Base-by-base conservation (phyloP, 129 eudicot species). In the Escallonia rubra region DNA sequence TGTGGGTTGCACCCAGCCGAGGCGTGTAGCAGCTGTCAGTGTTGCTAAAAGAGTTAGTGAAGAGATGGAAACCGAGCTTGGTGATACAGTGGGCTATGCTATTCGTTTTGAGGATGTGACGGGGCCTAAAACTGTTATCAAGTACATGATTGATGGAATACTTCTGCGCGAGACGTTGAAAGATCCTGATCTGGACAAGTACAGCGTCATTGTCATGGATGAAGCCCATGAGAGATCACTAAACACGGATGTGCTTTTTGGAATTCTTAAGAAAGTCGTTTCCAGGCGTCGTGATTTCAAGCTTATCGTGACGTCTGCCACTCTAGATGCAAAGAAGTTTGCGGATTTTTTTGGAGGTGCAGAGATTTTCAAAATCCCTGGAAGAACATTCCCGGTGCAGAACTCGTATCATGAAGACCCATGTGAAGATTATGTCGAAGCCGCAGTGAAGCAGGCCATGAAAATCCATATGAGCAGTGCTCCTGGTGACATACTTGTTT, bases 221-320 rank as follows among this genome's bases (percentile, higher is more conserved):
- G 82, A 78, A 43, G 82, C 82, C 7, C 82, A 78, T 7, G 78
- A 78, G 8, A 54, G 82, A 41, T 53, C 82, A 2, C 2, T 78
- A 2, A 0, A 57, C 10, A 73, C 79, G 3, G 83, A 79, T 58
- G 43, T 79, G 38, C 49, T 79, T 2, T 64, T 79, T 44, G 72
- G 79, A 2, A 45, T 78, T 23, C 8, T 79, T 0, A 79, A 79
- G 64, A 62, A 73, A 7, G 39, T 79, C 10, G 50, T 52, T 4
- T 4, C 48, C 1, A 2, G 10, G 8, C 66, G 72, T 3, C 64
- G 67, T 2, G 72, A 79, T 53, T 9, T 73, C 41, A 73, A 73
- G 45, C 9, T 79, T 11, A 6, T 79, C 12, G 47, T 79, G 2
- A 11, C 65, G 4, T 43, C 65, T 16, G 78, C 77, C 10, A 71